Evolutionary conservation across 208 protist species (phyloP), one percentile per base, ranked within the genome.

Genomic region (Leishmania martiniquensis): DNA sequence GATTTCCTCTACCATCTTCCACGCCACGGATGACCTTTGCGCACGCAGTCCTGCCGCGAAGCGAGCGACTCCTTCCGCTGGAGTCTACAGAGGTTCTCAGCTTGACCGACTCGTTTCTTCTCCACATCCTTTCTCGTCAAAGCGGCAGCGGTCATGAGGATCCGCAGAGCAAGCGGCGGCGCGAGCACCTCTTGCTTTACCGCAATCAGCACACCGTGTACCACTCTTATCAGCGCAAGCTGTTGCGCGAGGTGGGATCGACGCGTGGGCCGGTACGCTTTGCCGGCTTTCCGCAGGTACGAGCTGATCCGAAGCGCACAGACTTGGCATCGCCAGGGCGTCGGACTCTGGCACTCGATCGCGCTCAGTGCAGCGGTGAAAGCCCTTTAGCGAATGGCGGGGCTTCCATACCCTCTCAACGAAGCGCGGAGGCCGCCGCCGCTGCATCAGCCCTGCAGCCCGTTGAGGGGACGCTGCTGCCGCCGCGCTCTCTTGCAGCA

Each of bases 51-150:
- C 78, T 89, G 55, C 73, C 81, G 6, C 90, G 90, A 42, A 85
- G 84, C 47, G 84, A 90, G 52, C 83, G 90, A 25, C 76, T 94
- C 45, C 85, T 94, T 17, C 90, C 90, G 22, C 80, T 94, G 22
- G 85, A 90, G 54, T 84, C 83, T 10, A 62, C 72, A 15, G 69
- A 80, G 5, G 88, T 84, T 1, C 81, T 94, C 13, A 34, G 57
- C 42, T 67, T 72, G 20, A 85, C 86, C 0, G 77, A 83, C 22
- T 74, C 74, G 44, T 89, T 84, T 69, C 81, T 75, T 9, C 65
- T 85, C 0, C 81, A 87, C 66, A 73, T 91, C 29, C 76, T 94
- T 15, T 69, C 85, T 37, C 63, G 42, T 25, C 57, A 81, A 29
- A 10, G 45, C 55, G 82, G 87, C 20, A 55, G 76, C 1, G 42